Percentiles rank a stretch among this genome's conserved stretches.
These are phyloP conservation scores for Candida dubliniensis DNA, from an alignment of 1,139 yeast species.

Conservation along the genomic window DNA sequence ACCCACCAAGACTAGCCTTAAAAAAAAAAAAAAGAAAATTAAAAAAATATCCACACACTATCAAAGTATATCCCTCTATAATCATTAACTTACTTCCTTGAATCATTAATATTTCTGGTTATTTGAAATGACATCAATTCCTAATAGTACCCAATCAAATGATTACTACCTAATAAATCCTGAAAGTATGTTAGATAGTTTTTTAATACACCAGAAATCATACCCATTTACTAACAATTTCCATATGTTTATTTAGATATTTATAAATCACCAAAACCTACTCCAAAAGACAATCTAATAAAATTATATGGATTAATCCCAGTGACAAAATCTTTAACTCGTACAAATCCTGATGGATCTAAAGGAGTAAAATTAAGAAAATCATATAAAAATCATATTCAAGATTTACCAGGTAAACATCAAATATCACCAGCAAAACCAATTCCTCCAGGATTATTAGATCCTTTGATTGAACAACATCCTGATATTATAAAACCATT, in stretches of 20 bases:
- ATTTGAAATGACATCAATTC: background rate
- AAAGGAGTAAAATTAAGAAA: slow-evolving; percentile 90
- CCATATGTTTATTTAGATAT: slow-evolving; percentile 21
- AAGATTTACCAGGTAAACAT: slow-evolving; percentile 82
- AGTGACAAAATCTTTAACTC: slow-evolving; percentile 76
- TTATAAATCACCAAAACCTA: slow-evolving; percentile 56
- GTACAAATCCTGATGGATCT: slow-evolving; percentile 85
- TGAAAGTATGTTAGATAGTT: slow-evolving; percentile 19
- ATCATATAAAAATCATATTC: slow-evolving; percentile 88
- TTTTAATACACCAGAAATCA: background rate
- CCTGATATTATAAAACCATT: slow-evolving; percentile 51
- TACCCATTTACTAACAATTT: slow-evolving; percentile 7
- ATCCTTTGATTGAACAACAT: slow-evolving; percentile 41
- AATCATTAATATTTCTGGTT: no score
- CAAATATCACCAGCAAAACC: slow-evolving; percentile 58
- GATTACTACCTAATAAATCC: slow-evolving; percentile 25
- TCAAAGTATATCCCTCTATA: no score
- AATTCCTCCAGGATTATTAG: slow-evolving; percentile 52
- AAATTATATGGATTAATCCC: slow-evolving; percentile 64
- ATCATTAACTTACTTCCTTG: no score
- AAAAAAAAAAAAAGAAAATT: no score
- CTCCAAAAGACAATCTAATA: slow-evolving; percentile 71
- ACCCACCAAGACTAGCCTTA: no score
- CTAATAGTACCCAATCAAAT: slow-evolving; percentile 8
- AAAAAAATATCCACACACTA: no score